Base-by-base conservation (phyloP, 164 flowering plant genomes). In the Cinnamomum micranthum region DNA sequence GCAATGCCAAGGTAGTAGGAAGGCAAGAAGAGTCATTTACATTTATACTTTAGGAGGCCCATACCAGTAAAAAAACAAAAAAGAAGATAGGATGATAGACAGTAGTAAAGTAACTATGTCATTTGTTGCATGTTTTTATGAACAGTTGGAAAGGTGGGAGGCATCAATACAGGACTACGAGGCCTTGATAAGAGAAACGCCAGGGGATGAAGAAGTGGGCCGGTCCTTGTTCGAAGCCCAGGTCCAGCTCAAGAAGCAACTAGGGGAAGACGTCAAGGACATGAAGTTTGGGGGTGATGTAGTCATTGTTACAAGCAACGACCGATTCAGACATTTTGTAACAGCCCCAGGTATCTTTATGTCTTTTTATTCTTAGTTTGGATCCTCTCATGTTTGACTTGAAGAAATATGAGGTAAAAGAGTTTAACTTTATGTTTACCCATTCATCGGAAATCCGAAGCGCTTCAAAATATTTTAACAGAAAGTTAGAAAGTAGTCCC, bases 131-230 rank as follows among this genome's bases (percentile, higher is more conserved):
- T 41, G 47, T 7, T 27, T 72, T 19, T 68, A 47, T 55, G 60
- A 55, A 15, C 60, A 93, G 99, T 27, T 93, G 86, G 91, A 88
- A 77, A 82, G 89, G 73, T 95, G 97, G 96, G 92, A 84, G 75
- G 92, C 87, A 22, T 82, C 98, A 31, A 80, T 91, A 50, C 86
- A 82, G 72, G 99, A 93, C 74, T 95, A 91, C 68, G 96, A 93
- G 81, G 77, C 77, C 76, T 68, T 93, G 88, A 82, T 81, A 47
- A 86, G 86, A 73, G 98, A 92, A 77, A 77, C 68, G 3, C 90
- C 91, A 0, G 92, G 86, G 28, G 89, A 95, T 70, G 89, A 86
- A 70, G 91, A 87, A 41, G 85, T 92, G 68, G 86, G 79, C 10
- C 58, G 80, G 73, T 90, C 90, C 12, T 77, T 92, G 81, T 80